A percentile compares a stretch with the other conserved stretches of the same genome.
Conservation (phyloP, 2,329 filamentous ascomycete genomes). For the Fusarium buharicum region DNA sequence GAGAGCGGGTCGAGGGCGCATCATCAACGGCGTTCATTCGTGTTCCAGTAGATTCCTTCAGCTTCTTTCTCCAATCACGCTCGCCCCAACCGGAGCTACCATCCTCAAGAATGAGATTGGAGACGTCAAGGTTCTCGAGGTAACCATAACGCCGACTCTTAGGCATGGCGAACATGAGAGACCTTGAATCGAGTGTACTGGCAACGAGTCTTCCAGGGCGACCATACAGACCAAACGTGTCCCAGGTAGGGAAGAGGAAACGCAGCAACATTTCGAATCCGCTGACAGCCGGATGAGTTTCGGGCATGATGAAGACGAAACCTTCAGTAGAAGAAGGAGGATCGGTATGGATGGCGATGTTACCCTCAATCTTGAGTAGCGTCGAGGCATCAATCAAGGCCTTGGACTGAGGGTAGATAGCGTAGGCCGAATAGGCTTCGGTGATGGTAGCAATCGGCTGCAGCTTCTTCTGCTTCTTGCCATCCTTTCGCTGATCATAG, state of each 20-base stretch:
- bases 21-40: slow-evolving; percentile 75
- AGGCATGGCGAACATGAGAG: slow-evolving; percentile 98
- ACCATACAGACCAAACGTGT: slow-evolving; percentile 91
- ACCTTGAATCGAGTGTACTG: slow-evolving; percentile 85
- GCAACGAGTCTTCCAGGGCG: slow-evolving; percentile 87
- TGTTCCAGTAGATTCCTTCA: slow-evolving; percentile 88
- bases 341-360: slow-evolving; percentile 85
- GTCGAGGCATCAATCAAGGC: slow-evolving; percentile 94
- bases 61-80: slow-evolving; percentile 84
- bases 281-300: slow-evolving; percentile 87
- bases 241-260: slow-evolving; percentile 92
- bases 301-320: slow-evolving; percentile 98
- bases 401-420: slow-evolving; percentile 95
- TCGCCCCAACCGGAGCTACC: slow-evolving; percentile 84
- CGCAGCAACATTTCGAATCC: slow-evolving; percentile 96
- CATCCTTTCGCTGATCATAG: slow-evolving; percentile 79
- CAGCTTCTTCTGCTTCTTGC: slow-evolving; percentile 91
- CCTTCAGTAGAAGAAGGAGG: slow-evolving; percentile 85
- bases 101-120: slow-evolving; percentile 78
- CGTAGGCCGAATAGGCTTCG: slow-evolving; percentile 91
- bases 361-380: slow-evolving; percentile 90
- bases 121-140: slow-evolving; percentile 87
- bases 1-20: slow-evolving; percentile 55
- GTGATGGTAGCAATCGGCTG: slow-evolving; percentile 90
- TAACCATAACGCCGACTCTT: slow-evolving; percentile 89